These are phyloP conservation scores for Trapa incisa DNA, from an alignment of 345 rosid species.

Conservation along the genomic window DNA sequence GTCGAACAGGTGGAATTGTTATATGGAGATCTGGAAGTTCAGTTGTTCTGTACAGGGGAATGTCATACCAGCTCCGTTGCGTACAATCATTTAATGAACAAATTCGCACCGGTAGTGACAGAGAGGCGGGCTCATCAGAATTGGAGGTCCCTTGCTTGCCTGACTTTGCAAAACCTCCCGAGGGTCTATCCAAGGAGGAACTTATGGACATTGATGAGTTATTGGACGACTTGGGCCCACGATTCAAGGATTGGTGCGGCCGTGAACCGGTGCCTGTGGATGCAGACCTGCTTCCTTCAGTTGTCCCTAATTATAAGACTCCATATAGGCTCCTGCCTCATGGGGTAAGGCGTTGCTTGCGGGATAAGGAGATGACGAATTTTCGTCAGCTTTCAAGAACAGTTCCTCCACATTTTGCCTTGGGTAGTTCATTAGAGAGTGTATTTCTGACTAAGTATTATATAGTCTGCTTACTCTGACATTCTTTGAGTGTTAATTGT, in stretches of 20 bases:
- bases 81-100: conserved; percentile 44
- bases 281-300: conserved; percentile 75
- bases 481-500: conserved; percentile 10
- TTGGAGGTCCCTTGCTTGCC: conserved; percentile 15
- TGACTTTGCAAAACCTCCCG: conserved; percentile 26
- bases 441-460: not conserved
- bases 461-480: not conserved
- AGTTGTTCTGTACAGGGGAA: conserved; percentile 76
- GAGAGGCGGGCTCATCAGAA: conserved; percentile 12
- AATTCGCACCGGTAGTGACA: conserved; percentile 16
- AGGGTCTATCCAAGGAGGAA: conserved; percentile 46
- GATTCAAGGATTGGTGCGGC: conserved; percentile 85
- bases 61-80: conserved; percentile 57
- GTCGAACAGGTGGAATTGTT: conserved; percentile 75
- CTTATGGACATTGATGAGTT: conserved; percentile 45
- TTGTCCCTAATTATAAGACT: conserved; percentile 49
- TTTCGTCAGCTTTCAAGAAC: conserved; percentile 62
- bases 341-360: conserved; percentile 46
- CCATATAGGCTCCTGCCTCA: conserved; percentile 71
- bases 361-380: conserved; percentile 45
- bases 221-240: conserved; percentile 77
- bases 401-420: conserved; percentile 77
- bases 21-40: conserved; percentile 96
- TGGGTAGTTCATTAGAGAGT: conserved; percentile 30
- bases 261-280: conserved; percentile 85